Evolutionary conservation across 202 grass and related monocot genomes (phyloP).

Genomic region (Cymbopogon flexuosus): DNA sequence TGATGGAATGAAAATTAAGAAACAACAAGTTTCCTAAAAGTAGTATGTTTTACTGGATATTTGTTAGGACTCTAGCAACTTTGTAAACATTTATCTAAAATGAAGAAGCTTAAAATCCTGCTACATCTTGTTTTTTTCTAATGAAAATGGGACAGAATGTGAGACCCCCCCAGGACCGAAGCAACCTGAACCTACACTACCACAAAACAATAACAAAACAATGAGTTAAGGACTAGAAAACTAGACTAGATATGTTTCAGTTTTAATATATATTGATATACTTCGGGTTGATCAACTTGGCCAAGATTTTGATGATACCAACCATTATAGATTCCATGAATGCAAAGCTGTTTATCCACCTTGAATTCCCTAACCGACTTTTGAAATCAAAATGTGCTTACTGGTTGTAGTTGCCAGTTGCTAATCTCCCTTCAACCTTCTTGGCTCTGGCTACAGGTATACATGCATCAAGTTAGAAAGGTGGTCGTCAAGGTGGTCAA

Average conservation of each 20-base stretch:
- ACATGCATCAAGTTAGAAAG: constrained; percentile 17
- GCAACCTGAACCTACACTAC: neutral
- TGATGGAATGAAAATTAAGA: neutral
- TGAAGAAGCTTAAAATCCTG: no score
- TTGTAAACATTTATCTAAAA: neutral
- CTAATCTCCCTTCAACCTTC: constrained; percentile 85
- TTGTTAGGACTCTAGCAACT: neutral
- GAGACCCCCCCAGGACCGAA: neutral
- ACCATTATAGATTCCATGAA: neutral
- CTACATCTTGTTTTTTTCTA: neutral
- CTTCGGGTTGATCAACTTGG: neutral
- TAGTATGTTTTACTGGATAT: neutral
- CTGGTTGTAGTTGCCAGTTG: constrained; percentile 62
- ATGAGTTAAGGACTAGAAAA: neutral
- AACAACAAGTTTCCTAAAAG: neutral
- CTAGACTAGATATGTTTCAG: neutral
- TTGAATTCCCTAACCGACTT: neutral
- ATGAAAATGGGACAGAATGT: neutral
- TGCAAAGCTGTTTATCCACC: neutral
- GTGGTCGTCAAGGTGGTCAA: neutral
- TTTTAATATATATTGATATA: constrained; percentile 6
- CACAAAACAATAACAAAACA: neutral
- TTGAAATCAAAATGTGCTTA: constrained; percentile 28
- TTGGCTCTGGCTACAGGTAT: constrained; percentile 56
- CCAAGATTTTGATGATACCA: neutral